These are phyloP conservation scores for Misopates orontium DNA, from an alignment of 257 asterid genomes.

Conservation along the genomic window DNA sequence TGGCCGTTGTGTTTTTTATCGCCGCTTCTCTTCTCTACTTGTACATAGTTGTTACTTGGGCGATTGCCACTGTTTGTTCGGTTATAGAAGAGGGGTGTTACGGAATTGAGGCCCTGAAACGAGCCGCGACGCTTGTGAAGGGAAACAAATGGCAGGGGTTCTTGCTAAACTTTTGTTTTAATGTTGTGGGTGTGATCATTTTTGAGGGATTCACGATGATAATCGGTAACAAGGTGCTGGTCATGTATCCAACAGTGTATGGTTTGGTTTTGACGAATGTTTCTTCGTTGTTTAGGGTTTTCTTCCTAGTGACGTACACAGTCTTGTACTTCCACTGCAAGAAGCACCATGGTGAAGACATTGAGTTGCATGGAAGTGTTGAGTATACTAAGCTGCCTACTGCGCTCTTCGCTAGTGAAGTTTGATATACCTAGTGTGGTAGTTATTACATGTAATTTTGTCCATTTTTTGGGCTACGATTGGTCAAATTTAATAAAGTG, in stretches of 20 bases:
- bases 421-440: too few species aligned
- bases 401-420: not conserved
- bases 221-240: conserved; percentile 17
- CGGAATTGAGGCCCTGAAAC: conserved; percentile 47
- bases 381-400: conserved; percentile 31
- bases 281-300: conserved; percentile 27
- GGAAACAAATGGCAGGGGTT: conserved; percentile 46
- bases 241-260: not conserved
- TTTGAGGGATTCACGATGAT: conserved; percentile 21
- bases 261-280: conserved; percentile 11
- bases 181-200: conserved; percentile 5
- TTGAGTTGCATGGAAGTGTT: conserved; percentile 17
- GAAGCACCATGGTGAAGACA: conserved; percentile 43
- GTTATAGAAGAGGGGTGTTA: conserved; percentile 41
- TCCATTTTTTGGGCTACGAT: too few species aligned
- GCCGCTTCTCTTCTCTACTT: conserved; percentile 9
- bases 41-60: conserved; percentile 24
- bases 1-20: conserved; percentile 13
- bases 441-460: too few species aligned
- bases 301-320: conserved; percentile 27
- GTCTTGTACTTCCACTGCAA: conserved; percentile 38
- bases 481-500: too few species aligned
- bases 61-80: conserved; percentile 35
- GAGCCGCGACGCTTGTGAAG: conserved; percentile 36
- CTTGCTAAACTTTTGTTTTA: conserved; percentile 28